Evolutionary conservation across 192 early-diverging fungal species (phyloP).

Genomic region (Coemansia sp.): DNA sequence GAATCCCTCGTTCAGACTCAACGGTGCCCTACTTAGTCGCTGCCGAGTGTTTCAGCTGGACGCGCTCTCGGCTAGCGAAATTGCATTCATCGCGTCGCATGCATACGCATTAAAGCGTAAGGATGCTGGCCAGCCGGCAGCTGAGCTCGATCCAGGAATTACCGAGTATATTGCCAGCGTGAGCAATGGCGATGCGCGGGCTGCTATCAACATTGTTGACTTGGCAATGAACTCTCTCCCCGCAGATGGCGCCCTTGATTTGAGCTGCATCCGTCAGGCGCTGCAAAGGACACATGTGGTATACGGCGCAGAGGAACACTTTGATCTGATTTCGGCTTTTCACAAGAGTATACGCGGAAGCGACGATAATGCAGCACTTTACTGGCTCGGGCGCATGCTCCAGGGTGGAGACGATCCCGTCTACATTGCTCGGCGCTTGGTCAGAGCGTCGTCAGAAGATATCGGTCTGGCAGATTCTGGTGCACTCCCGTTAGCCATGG

Average conservation of each 20-base stretch:
- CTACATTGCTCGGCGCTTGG: conserved; percentile 77
- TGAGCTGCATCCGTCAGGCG: conserved; percentile 64
- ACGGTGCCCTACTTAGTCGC: conserved; percentile 74
- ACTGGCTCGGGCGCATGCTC: conserved; percentile 91
- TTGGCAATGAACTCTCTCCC: conserved; percentile 34
- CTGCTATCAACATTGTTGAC: conserved; percentile 36
- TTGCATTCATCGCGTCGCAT: conserved; percentile 62
- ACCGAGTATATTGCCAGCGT: conserved; percentile 57
- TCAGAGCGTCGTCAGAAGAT: conserved; percentile 84
- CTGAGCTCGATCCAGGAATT: conserved; percentile 43
- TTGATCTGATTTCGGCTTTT: conserved; percentile 84
- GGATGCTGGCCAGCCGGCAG: conserved; percentile 19
- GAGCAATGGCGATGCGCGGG: conserved; percentile 74
- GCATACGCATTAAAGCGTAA: conserved; percentile 60
- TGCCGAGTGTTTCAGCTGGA: conserved; percentile 77
- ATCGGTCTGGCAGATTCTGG: conserved; percentile 81
- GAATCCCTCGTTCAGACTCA: conserved; percentile 83
- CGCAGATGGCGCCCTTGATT: conserved; percentile 25
- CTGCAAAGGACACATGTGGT: conserved; percentile 79
- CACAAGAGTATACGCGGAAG: conserved; percentile 89
- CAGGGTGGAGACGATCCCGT: conserved; percentile 88
- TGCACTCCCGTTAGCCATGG: conserved; percentile 70
- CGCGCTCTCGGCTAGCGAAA: conserved; percentile 60
- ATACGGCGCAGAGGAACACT: conserved; percentile 88
- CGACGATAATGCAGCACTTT: conserved; percentile 75